Evolutionary conservation across 306 rosid species (phyloP), one percentile per base, ranked within the genome.

Genomic region (Corylus avellana): DNA sequence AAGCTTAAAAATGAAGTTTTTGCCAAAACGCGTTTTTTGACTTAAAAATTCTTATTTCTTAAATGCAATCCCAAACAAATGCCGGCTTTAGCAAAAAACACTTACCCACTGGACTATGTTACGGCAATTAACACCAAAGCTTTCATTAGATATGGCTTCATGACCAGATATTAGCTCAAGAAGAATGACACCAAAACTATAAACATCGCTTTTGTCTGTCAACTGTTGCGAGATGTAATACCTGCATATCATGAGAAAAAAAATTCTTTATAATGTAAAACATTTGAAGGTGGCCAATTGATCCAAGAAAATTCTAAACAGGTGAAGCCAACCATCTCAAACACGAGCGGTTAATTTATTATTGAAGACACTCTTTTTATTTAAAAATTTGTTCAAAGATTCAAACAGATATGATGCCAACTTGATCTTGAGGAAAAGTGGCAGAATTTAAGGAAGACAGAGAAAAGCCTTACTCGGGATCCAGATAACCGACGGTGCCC

Each of bases 21-120:
- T 22, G 25, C 25, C 25, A 22, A 22, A 22, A 22, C 0, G 25
- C 25, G 25, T 22, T 22, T 22, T 22, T 22, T 22, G 25, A 22
- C 25, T 22, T 22, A 22, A 22, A 22, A 22, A 22, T 0, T 22
- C 0, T 22, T 22, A 22, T 22, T 22, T 22, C 0, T 22, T 0
- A 22, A 22, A 22, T 0, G 25, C 0, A 22, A 22, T 22, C 25
- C 25, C 0, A 22, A 22, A 37, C 73, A 39, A 76, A 74, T 58
- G 61, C 61, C 50, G 37, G 11, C 70, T 72, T 59, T 42, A 67
- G 73, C 77, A 27, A 25, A 83, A 74, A 55, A 54, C 12, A 86
- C 95, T 89, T 85, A 95, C 99, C 99, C 99, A 95, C 29, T 95
- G 99, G 73, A 93, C 98, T 61, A 95, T 93, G 86, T 91, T 93